These are phyloP conservation scores for Amanita inopinata DNA, from an alignment of 768 basidiomycete species.

Conservation along the genomic window DNA sequence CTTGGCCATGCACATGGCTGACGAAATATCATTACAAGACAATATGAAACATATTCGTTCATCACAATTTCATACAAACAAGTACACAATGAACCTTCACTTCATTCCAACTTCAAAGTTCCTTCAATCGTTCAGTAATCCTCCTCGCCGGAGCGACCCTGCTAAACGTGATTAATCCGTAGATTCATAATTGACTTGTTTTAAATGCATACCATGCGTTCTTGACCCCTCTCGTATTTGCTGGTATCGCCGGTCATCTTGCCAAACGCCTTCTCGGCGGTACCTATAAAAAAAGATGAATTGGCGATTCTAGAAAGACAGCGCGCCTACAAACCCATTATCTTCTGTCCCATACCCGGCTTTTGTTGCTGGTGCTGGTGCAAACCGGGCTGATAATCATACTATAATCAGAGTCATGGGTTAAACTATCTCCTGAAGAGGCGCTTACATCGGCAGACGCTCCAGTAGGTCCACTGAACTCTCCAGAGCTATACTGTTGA, in stretches of 20 bases:
- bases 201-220: neutral
- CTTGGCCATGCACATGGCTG: neutral
- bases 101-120: neutral
- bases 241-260: constrained; percentile 6
- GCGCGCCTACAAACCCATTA: constrained; percentile 1
- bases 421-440: too few relatives aligned
- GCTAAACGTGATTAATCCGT: too few relatives aligned
- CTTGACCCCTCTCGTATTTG: neutral
- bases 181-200: too few relatives aligned
- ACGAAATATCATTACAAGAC: too few relatives aligned
- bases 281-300: neutral
- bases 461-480: too few relatives aligned
- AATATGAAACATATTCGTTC: too few relatives aligned
- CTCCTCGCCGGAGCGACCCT: neutral
- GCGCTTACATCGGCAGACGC: too few relatives aligned
- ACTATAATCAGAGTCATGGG: neutral
- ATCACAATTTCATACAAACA: too few relatives aligned
- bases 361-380: neutral
- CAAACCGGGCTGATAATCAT: neutral
- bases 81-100: neutral
- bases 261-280: constrained; percentile 3
- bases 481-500: too few relatives aligned
- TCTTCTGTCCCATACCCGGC: constrained; percentile 1
- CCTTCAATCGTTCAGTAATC: neutral
- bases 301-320: neutral